A percentile compares a stretch with the other conserved stretches of the same genome.
Evolutionary conservation across 2,329 filamentous ascomycete genomes (phyloP).

Genomic region (Boeremia exigua): DNA sequence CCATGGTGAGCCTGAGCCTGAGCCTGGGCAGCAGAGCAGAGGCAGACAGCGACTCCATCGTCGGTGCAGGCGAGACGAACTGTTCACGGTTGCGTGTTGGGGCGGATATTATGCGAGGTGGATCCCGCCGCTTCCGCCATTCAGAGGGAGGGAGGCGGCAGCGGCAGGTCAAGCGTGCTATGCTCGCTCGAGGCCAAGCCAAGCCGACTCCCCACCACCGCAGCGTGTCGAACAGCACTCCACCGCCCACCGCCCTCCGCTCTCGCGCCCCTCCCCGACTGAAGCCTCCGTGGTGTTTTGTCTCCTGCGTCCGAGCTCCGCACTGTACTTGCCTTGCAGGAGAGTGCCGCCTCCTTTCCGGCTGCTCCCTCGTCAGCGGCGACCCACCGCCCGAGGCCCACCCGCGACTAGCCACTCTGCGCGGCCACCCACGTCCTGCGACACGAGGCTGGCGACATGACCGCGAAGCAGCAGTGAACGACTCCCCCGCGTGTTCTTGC

Average conservation of each 20-base stretch:
- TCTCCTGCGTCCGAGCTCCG: not conserved
- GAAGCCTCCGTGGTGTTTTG: not conserved
- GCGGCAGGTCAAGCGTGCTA: conserved; percentile 14
- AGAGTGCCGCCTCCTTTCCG: conserved; percentile 7
- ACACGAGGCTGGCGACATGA: conserved; percentile 20
- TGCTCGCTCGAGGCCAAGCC: conserved; percentile 3
- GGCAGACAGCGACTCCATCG: not conserved
- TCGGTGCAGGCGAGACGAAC: not conserved
- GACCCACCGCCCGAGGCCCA: conserved; percentile 13
- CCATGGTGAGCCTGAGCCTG: not conserved
- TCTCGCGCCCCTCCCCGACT: conserved; percentile 8
- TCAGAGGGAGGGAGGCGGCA: conserved; percentile 8
- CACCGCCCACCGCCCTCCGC: conserved; percentile 7
- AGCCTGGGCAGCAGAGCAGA: not conserved
- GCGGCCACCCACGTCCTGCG: conserved; percentile 13
- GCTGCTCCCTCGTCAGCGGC: conserved; percentile 17
- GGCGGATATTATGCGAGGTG: conserved; percentile 4
- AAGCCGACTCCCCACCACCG: conserved; percentile 4
- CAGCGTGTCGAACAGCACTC: conserved; percentile 15
- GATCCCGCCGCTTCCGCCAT: conserved; percentile 8
- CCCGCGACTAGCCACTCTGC: conserved; percentile 11
- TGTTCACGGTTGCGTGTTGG: not conserved
- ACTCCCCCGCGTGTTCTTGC: conserved; percentile 8
- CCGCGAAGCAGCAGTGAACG: conserved; percentile 7
- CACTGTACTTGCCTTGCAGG: not conserved